Evolutionary conservation across 2,329 filamentous ascomycete species (phyloP).

Genomic region (Teratosphaeriaceae sp.): DNA sequence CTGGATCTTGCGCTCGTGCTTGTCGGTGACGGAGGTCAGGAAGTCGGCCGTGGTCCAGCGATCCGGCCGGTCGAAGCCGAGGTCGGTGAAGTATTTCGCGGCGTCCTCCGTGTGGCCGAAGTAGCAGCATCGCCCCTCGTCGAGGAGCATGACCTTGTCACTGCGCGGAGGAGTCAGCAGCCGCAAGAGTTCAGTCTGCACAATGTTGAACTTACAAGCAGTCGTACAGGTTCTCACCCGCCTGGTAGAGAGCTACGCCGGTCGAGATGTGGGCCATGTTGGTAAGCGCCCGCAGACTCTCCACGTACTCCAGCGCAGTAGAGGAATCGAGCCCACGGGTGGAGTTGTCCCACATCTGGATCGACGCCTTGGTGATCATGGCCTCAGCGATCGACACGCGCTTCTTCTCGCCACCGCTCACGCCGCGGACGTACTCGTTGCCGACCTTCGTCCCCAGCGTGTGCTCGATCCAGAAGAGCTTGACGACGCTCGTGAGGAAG

Average conservation of each 20-base stretch:
- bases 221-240: slow-evolving; percentile 56
- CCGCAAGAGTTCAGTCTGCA: too few relatives aligned
- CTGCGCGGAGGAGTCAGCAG: too few relatives aligned
- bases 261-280: slow-evolving; percentile 79
- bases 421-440: slow-evolving; percentile 70
- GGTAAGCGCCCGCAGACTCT: slow-evolving; percentile 54
- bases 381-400: slow-evolving; percentile 44
- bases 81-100: slow-evolving; percentile 57
- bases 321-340: slow-evolving; percentile 44
- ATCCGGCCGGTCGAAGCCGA: slow-evolving; percentile 50
- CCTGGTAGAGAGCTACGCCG: slow-evolving; percentile 81
- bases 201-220: too few relatives aligned
- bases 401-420: slow-evolving; percentile 48
- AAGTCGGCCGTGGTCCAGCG: slow-evolving; percentile 67
- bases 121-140: slow-evolving; percentile 44
- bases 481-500: slow-evolving; percentile 48
- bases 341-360: slow-evolving; percentile 40
- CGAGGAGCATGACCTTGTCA: slow-evolving; percentile 32
- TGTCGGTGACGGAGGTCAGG: slow-evolving; percentile 62
- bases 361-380: slow-evolving; percentile 37
- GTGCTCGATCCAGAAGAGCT: slow-evolving; percentile 91
- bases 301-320: slow-evolving; percentile 44
- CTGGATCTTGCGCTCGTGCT: slow-evolving; percentile 50
- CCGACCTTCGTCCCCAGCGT: slow-evolving; percentile 78
- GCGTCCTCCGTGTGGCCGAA: slow-evolving; percentile 57